phyloP scores from a whole-genome alignment of 768 basidiomycete species.

The Daedalea quercina region DNA sequence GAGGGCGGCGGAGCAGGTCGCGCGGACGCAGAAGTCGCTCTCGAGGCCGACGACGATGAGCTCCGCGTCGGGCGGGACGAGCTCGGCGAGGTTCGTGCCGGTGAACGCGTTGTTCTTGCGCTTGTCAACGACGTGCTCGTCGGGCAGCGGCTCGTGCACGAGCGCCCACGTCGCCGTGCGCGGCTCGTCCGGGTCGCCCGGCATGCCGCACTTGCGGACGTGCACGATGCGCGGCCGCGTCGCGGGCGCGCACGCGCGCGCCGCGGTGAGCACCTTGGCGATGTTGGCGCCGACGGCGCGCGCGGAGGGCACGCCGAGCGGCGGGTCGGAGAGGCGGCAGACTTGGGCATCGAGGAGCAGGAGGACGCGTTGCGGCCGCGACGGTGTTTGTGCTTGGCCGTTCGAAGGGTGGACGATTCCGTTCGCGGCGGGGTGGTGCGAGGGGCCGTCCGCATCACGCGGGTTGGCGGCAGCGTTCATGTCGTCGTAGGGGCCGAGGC shows the following conservation, averaged over 20 bases:
- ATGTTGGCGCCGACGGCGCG: constrained; percentile 40
- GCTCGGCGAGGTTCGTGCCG: constrained; percentile 44
- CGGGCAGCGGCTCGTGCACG: constrained; percentile 40
- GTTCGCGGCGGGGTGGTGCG: not conserved
- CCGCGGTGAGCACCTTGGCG: constrained; percentile 38
- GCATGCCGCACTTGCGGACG: constrained; percentile 59
- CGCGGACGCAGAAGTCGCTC: constrained; percentile 50
- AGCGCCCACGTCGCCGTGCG: constrained; percentile 55
- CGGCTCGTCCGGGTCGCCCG: constrained; percentile 54
- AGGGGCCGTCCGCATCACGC: not conserved
- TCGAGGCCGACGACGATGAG: constrained; percentile 62
- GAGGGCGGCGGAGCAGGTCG: constrained; percentile 56
- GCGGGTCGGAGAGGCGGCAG: constrained; percentile 40
- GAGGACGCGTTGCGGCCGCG: constrained; percentile 35
- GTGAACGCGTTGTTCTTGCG: constrained; percentile 59
- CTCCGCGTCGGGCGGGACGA: constrained; percentile 49
- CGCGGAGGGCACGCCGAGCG: constrained; percentile 44
- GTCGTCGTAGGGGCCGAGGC: too few species aligned
- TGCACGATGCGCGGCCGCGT: constrained; percentile 46
- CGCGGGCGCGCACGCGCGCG: constrained; percentile 39
- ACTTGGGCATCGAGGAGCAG: constrained; percentile 55
- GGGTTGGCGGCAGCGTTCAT: not conserved
- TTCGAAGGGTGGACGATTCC: not conserved
- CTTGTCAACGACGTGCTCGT: constrained; percentile 59
- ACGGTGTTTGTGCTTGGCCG: not conserved